Conservation (phyloP, 1,139 yeast genomes). For the Geotrichum aggregatum region DNA sequence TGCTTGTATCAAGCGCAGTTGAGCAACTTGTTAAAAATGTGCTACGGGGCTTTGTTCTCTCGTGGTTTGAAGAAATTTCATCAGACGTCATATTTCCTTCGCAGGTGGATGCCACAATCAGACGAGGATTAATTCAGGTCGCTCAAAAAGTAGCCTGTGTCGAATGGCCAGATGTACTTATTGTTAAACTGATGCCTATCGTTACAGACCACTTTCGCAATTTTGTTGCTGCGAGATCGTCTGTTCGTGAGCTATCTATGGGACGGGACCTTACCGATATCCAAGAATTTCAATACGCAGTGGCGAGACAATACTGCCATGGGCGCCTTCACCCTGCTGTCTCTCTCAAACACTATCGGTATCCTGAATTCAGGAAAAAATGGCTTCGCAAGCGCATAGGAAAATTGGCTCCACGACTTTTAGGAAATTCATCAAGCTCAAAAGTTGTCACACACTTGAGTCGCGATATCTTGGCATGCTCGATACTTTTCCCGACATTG, state of each 20-base stretch:
- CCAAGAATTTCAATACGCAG: slow-evolving; percentile 50
- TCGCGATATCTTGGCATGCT: slow-evolving; percentile 60
- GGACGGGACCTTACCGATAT: slow-evolving; percentile 40
- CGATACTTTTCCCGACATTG: slow-evolving; percentile 53
- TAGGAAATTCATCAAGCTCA: slow-evolving; percentile 53
- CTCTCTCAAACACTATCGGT: slow-evolving; percentile 43
- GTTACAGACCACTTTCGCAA: slow-evolving; percentile 60
- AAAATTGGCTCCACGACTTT: slow-evolving; percentile 48
- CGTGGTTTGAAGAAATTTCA: slow-evolving; percentile 61
- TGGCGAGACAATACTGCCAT: slow-evolving; percentile 55
- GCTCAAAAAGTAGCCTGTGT: slow-evolving; percentile 43
- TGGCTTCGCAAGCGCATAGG: slow-evolving; percentile 49
- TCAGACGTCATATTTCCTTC: slow-evolving; percentile 45
- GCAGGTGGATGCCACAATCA: slow-evolving; percentile 50
- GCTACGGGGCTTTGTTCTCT: slow-evolving; percentile 54
- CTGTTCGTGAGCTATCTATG: slow-evolving; percentile 31
- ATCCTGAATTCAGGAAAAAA: slow-evolving; percentile 48
- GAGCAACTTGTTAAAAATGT: slow-evolving; percentile 52
- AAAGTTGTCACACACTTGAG: slow-evolving; percentile 49
- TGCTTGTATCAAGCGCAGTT: slow-evolving; percentile 51
- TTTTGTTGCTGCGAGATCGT: slow-evolving; percentile 50
- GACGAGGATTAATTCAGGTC: slow-evolving; percentile 43
- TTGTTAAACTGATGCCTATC: slow-evolving; percentile 58
- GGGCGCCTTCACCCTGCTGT: slow-evolving; percentile 63
- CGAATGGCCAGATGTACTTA: slow-evolving; percentile 57